Evolutionary conservation across 352 stramenopile species (phyloP), one percentile per base, ranked within the genome.

Genomic region (Aphanomyces stellatus): DNA sequence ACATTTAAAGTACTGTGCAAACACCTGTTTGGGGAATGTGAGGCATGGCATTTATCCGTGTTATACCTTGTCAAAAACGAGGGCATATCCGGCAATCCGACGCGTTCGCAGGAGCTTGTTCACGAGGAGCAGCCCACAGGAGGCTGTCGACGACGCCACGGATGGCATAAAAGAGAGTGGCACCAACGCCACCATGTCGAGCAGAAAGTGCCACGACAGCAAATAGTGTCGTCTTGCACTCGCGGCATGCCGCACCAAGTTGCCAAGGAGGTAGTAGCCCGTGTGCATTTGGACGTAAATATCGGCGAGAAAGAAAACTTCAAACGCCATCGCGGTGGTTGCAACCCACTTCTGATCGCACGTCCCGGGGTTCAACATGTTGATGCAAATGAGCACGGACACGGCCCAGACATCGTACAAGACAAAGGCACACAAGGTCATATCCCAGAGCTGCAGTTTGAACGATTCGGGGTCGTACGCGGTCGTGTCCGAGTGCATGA

Each of bases 241-340:
- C 22, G 73, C 28, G 17, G 71, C 75, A 62, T 88, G 79, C 8
- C 79, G 79, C 34, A 89, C 66, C 28, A 88, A 71, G 35, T 88
- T 84, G 40, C 81, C 81, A 41, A 85, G 72, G 43, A 87, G 76
- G 55, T 88, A 89, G 72, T 84, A 87, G 6, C 81, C 77, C 25
- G 80, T 88, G 69, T 88, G 77, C 40, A 88, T 74, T 43, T 85
- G 81, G 22, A 89, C 77, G 69, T 89, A 89, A 25, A 88, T 74
- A 65, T 89, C 80, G 37, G 71, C 62, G 43, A 67, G 77, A 59
- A 89, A 89, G 25, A 85, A 41, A 7, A 83, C 10, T 64, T 89
- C 79, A 19, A 25, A 24, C 1, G n/a, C 60, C 11, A 25, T 31
- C 51, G 77, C 57, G 68, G 87, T 86, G 8, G 83, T 48, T 6